Evolutionary conservation across 2,329 filamentous ascomycete genomes (phyloP), one percentile per base, ranked within the genome.

Genomic region (Verruconis gallopava): DNA sequence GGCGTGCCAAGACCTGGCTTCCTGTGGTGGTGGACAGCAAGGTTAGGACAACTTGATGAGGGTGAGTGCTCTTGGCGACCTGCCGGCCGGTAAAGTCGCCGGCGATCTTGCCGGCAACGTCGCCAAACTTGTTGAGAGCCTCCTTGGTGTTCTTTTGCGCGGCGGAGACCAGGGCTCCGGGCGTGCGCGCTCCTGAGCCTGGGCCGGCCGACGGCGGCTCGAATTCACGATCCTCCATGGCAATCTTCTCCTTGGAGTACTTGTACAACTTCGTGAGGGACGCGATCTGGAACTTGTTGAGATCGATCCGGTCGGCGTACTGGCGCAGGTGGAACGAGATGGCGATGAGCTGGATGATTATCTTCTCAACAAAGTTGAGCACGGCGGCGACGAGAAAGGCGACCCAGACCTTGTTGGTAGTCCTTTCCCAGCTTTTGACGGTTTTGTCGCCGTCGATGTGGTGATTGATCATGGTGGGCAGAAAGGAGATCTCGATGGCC

Each of bases 291-390:
- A 88, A 85, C 57, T 93, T 93, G 67, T 94, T 93, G 59, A 89
- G 72, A 47, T 91, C 85, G 52, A 95, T 95, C 13, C 89, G 72
- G 51, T 89, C 85, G 18, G 84, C 79, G 54, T 96, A 96, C 0
- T 89, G 95, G 35, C 89, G 75, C 44, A 84, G 69, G 58, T 96
- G 89, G 61, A 96, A 96, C 47, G 81, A 86, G 44, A 88, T 88
- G 21, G 89, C 88, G 50, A 96, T 93, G 63, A 93, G 79, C 55
- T 95, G 88, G 43, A 95, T 93, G 50, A 93, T 73, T 46, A 95
- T 82, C 67, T 95, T 96, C 60, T 95, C 88, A 40, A 81, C 69
- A 46, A 91, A 81, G 60, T 96, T 95, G 47, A 95, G 67, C 2
- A 77, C 68, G 0, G 78, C 73, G 47, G 84, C 74, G 12, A 93